Evolutionary conservation across 2,329 filamentous ascomycete species (phyloP).

Genomic region (Xylaria sp.): DNA sequence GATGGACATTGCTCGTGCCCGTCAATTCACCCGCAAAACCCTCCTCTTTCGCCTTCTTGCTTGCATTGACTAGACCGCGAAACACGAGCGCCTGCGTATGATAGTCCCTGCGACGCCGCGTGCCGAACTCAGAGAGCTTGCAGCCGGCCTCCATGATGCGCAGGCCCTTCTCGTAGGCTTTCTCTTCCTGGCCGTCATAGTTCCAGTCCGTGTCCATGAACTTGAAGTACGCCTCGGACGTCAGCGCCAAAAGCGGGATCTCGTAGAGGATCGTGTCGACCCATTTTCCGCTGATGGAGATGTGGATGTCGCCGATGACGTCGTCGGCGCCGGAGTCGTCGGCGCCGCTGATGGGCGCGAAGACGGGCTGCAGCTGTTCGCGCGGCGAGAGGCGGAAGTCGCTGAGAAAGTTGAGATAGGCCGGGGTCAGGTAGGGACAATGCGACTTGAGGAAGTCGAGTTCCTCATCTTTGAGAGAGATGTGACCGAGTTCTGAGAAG

Average conservation of each 20-base stretch:
- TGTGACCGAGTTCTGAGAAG: conserved; percentile 67
- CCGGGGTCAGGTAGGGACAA: conserved; percentile 72
- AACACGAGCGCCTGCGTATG: conserved; percentile 92
- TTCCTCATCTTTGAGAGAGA: conserved; percentile 74
- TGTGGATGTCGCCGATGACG: conserved; percentile 67
- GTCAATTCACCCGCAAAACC: conserved; percentile 68
- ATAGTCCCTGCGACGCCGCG: conserved; percentile 82
- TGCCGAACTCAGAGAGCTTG: conserved; percentile 90
- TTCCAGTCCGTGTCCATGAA: conserved; percentile 94
- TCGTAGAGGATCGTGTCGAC: conserved; percentile 96
- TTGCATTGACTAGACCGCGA: conserved; percentile 74
- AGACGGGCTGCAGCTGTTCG: conserved; percentile 71
- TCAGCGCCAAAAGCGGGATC: conserved; percentile 85
- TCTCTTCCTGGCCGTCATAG: conserved; percentile 79
- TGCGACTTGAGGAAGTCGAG: conserved; percentile 69
- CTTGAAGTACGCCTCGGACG: conserved; percentile 95
- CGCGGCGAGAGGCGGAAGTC: conserved; percentile 75
- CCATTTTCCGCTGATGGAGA: conserved; percentile 79
- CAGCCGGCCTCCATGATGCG: conserved; percentile 76
- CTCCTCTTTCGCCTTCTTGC: conserved; percentile 60
- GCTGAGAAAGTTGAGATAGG: conserved; percentile 76
- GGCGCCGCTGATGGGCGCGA: conserved; percentile 45
- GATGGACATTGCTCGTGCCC: conserved; percentile 93
- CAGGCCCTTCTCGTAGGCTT: conserved; percentile 75
- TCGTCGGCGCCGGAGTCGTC: conserved; percentile 60